phyloP scores from a whole-genome alignment of 73 alveolate genomes.

The Halteria grandinella region DNA sequence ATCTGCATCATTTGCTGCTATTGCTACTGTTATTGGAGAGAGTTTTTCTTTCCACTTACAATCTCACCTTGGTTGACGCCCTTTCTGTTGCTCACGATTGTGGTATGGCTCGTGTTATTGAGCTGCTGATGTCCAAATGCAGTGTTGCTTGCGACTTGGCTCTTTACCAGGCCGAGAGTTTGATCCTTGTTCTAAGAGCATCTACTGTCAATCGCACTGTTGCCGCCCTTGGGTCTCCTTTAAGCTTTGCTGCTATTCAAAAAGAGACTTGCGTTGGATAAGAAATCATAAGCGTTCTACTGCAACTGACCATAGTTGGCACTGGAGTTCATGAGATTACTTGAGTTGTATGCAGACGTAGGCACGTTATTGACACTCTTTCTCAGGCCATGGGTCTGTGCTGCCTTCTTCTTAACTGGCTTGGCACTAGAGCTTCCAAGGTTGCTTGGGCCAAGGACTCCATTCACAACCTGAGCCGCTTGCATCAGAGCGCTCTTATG shows the following conservation, averaged over 20 bases:
- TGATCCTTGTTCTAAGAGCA: no score
- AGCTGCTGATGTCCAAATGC: not conserved
- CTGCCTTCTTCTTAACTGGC: no score
- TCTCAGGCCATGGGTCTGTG: no score
- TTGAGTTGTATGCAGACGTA: slow-evolving; percentile 4
- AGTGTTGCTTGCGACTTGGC: no score
- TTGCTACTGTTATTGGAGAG: slow-evolving; percentile 9
- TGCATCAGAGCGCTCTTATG: no score
- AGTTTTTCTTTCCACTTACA: slow-evolving; percentile 16
- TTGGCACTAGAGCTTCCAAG: no score
- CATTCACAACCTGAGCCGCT: no score
- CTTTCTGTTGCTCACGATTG: slow-evolving; percentile 25
- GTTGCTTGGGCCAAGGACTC: no score
- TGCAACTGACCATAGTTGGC: slow-evolving; percentile 7
- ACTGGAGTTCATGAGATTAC: not conserved
- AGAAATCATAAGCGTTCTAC: slow-evolving; percentile 29
- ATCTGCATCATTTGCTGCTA: not conserved
- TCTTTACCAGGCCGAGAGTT: no score
- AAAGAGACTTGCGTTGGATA: not conserved
- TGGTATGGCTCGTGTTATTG: slow-evolving; percentile 24
- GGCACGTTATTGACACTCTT: no score
- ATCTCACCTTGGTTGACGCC: not conserved
- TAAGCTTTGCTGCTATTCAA: slow-evolving; percentile 7
- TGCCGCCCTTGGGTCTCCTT: not conserved
- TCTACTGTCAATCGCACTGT: slow-evolving; percentile 18